Evolutionary conservation across 2,329 filamentous ascomycete species (phyloP).

Genomic region (Hymenoscyphus fructigenus): DNA sequence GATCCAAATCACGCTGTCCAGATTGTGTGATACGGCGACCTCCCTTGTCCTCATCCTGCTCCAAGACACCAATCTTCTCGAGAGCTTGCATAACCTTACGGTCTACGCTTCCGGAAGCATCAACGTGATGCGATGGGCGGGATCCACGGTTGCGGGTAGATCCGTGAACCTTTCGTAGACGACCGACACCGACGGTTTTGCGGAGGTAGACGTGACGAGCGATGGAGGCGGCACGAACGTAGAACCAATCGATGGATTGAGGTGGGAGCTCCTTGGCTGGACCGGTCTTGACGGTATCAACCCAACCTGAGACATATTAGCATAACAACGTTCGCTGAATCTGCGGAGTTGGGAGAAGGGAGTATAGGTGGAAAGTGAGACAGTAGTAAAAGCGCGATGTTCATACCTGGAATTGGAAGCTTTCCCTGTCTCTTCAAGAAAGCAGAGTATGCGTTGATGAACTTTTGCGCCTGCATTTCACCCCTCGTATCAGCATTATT

Average conservation of each 20-base stretch:
- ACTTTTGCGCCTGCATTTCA: constrained; percentile 72
- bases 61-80: constrained; percentile 98
- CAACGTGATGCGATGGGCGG: constrained; percentile 89
- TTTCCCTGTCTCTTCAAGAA: constrained; percentile 95
- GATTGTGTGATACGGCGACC: constrained; percentile 97
- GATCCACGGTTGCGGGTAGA: constrained; percentile 95
- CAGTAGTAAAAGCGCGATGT: constrained; percentile 7
- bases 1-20: constrained; percentile 99
- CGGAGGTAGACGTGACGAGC: constrained; percentile 98
- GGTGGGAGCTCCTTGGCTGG: constrained; percentile 95
- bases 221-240: constrained; percentile 85
- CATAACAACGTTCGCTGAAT: constrained; percentile 9
- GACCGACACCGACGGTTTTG: constrained; percentile 98
- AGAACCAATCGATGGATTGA: constrained; percentile 98
- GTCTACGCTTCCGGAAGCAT: constrained; percentile 93
- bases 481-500: constrained; percentile 64
- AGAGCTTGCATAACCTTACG: constrained; percentile 96
- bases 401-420: constrained; percentile 83
- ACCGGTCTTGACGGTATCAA: constrained; percentile 99
- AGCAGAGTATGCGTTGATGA: constrained; percentile 80
- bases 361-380: background rate
- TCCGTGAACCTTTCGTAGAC: constrained; percentile 94
- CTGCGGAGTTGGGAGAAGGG: background rate
- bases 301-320: constrained; percentile 69
- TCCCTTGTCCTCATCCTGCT: constrained; percentile 98